These are phyloP conservation scores for Penicillium nordicum DNA, from an alignment of 2,329 filamentous ascomycete genomes.

Conservation along the genomic window DNA sequence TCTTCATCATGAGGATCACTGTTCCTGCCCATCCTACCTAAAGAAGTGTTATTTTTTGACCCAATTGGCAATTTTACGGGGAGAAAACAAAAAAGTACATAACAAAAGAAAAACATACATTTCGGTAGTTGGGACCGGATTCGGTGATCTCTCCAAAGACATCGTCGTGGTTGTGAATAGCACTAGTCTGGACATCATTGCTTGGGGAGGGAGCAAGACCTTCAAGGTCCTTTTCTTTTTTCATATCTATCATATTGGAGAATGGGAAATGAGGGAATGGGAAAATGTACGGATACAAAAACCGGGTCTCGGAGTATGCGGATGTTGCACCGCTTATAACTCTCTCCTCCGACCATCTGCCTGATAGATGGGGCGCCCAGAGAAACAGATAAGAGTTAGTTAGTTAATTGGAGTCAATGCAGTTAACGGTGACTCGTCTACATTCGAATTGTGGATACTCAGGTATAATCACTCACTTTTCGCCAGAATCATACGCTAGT, in stretches of 20 bases:
- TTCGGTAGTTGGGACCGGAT: slow-evolving; percentile 32
- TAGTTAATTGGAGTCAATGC: background rate
- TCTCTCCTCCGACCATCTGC: background rate
- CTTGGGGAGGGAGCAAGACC: background rate
- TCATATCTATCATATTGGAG: background rate
- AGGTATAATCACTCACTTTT: background rate
- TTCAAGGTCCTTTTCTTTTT: slow-evolving; percentile 5
- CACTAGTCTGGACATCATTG: background rate
- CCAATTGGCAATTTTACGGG: background rate
- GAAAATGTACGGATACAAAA: background rate
- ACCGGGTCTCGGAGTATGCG: background rate
- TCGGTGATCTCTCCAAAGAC: slow-evolving; percentile 38
- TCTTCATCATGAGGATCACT: slow-evolving; percentile 47
- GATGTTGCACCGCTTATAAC: background rate
- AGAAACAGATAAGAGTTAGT: background rate
- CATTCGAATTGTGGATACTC: background rate
- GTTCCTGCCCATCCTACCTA: slow-evolving; percentile 47
- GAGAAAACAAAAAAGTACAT: background rate
- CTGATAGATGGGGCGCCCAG: background rate
- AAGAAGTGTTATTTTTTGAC: background rate
- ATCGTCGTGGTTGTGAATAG: slow-evolving; percentile 21
- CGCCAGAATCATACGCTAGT: background rate
- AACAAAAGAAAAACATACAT: slow-evolving; percentile 16
- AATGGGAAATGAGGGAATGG: background rate
- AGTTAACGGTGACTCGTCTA: background rate